These are phyloP conservation scores for Sporothrix schenckii DNA, from an alignment of 2,329 filamentous ascomycete species.

Conservation along the genomic window DNA sequence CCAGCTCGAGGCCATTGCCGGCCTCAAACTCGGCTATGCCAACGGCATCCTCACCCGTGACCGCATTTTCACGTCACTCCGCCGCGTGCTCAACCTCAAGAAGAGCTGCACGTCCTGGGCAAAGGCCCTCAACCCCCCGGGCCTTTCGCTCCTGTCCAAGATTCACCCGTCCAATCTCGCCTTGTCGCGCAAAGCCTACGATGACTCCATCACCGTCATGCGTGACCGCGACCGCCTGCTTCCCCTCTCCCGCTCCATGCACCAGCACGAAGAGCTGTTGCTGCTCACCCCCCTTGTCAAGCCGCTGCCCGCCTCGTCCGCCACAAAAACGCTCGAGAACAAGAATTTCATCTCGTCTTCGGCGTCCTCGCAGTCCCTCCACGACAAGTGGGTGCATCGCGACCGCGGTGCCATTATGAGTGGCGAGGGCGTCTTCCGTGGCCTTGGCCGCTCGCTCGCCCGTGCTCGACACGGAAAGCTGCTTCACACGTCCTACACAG, in stretches of 20 bases:
- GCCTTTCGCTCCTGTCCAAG: conserved; percentile 73
- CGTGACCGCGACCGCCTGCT: conserved; percentile 84
- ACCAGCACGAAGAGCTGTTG: conserved; percentile 84
- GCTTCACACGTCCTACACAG: conserved; percentile 91
- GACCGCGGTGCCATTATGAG: conserved; percentile 74
- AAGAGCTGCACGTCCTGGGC: conserved; percentile 85
- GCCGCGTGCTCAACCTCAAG: conserved; percentile 79
- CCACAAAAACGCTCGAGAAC: conserved; percentile 67
- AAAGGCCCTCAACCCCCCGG: conserved; percentile 84
- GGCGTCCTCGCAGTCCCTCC: conserved; percentile 42
- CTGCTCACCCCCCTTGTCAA: conserved; percentile 88
- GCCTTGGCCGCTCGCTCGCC: conserved; percentile 84
- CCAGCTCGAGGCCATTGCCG: conserved; percentile 88
- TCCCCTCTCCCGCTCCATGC: conserved; percentile 78
- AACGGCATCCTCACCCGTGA: conserved; percentile 85
- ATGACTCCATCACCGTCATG: conserved; percentile 89
- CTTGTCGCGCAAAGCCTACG: conserved; percentile 84
- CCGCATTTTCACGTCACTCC: conserved; percentile 77
- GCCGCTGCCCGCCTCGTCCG: conserved; percentile 84
- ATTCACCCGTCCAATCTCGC: conserved; percentile 81
- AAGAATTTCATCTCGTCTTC: conserved; percentile 37
- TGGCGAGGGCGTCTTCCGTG: conserved; percentile 88
- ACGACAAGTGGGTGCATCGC: conserved; percentile 62
- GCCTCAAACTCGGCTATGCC: conserved; percentile 84
- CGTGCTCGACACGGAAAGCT: conserved; percentile 83